Evolutionary conservation across 108 stramenopile genomes (phyloP).

Genomic region (Discostella stelligeroides): DNA sequence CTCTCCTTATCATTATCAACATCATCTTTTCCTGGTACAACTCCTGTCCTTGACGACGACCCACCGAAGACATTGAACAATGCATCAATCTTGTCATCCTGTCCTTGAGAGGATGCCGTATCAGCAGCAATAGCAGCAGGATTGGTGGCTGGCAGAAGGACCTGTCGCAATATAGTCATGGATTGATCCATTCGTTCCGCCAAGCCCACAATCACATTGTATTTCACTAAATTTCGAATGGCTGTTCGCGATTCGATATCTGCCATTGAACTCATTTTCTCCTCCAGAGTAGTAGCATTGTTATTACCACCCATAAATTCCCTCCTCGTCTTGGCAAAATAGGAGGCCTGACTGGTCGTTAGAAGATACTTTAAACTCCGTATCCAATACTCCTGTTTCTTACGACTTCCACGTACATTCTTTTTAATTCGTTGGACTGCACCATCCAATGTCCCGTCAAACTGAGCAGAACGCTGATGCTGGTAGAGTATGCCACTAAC

Average conservation of each 20-base stretch:
- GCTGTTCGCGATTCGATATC: slow-evolving; percentile 23
- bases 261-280: slow-evolving; percentile 18
- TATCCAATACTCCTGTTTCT: slow-evolving; percentile 24
- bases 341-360: slow-evolving; percentile 46
- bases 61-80: too few relatives aligned
- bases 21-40: slow-evolving; percentile 1
- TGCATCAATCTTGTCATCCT: not conserved
- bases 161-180: slow-evolving; percentile 49
- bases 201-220: slow-evolving; percentile 57
- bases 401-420: slow-evolving; percentile 11
- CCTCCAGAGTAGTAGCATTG: not conserved
- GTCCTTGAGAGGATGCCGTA: not conserved
- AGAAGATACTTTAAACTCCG: slow-evolving; percentile 48
- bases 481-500: slow-evolving; percentile 48
- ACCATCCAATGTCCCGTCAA: slow-evolving; percentile 1
- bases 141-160: too few relatives aligned
- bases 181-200: slow-evolving; percentile 57
- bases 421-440: slow-evolving; percentile 21
- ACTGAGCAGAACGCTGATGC: slow-evolving; percentile 12
- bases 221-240: slow-evolving; percentile 49
- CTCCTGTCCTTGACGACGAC: too few relatives aligned
- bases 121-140: too few relatives aligned
- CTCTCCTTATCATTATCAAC: not conserved
- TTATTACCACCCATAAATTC: too few relatives aligned
- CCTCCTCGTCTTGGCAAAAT: slow-evolving; percentile 16